Evolutionary conservation across 148 eudicot genomes (phyloP), one percentile per base, ranked within the genome.

Genomic region (Vaccinium corymbosum): DNA sequence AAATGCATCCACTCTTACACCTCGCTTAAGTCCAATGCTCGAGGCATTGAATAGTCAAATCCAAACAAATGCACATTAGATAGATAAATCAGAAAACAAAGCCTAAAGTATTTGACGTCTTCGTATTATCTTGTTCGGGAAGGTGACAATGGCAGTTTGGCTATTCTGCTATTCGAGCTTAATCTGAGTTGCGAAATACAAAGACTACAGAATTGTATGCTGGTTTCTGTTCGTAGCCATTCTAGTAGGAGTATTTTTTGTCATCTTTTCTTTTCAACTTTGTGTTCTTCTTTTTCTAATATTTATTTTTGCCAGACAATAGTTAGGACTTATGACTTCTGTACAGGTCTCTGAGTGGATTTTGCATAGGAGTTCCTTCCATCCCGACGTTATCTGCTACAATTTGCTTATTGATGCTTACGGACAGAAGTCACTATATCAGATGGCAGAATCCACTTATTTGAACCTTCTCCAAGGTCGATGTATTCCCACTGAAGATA

Each of bases 401-500:
- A 94, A 95, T 87, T 81, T 95, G 82, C 91, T 94, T 66, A 92
- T 94, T 76, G 98, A 94, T 80, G 98, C 98, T 75, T 94, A 89
- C 80, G 98, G 98, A 38, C 94, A 94, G 70, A 94, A 89, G 55
- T 73, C 82, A 80, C 84, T 80, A 72, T 85, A 89, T 84, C 82
- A 80, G 81, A 92, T 92, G 87, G 98, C 95, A 79, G 94, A 93
- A 83, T 86, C 89, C 13, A 85, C 84, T 55, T 95, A 95, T 82
- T 72, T 93, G 62, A 85, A 92, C 74, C 96, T 95, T 85, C 88
- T 94, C 50, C 92, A 94, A 81, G 91, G 91, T 76, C 87, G 90
- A 50, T 95, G 98, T 76, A 86, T 95, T 83, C 98, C 98, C 48
- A 94, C 95, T 20, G 94, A 94, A 89, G 95, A 94, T 82, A 95